phyloP scores from a whole-genome alignment of 257 asterid species.

The Rauvolfia tetraphylla region DNA sequence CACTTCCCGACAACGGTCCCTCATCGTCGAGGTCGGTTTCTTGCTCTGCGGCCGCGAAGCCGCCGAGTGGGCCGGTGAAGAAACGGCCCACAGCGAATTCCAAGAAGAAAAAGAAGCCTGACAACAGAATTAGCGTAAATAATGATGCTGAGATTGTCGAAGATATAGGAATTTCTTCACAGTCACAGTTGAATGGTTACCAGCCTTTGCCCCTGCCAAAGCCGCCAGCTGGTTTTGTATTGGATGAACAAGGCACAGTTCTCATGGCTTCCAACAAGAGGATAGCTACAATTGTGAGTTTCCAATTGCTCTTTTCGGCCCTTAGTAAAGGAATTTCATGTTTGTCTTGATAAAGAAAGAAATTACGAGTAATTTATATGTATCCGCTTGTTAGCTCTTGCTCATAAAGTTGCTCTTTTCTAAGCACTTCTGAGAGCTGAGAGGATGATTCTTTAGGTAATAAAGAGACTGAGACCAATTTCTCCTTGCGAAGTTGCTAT shows the following conservation, averaged over 20 bases:
- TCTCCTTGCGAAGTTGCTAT: not conserved
- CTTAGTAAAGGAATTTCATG: not conserved
- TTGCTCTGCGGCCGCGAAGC: slow-evolving; percentile 33
- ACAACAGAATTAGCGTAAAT: slow-evolving; percentile 1
- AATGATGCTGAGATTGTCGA: slow-evolving; percentile 23
- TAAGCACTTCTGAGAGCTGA: not conserved
- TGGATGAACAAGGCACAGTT: slow-evolving; percentile 83
- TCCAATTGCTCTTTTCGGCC: not conserved
- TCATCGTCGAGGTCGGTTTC: slow-evolving; percentile 16
- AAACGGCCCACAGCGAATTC: slow-evolving; percentile 28
- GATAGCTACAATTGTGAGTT: slow-evolving; percentile 69
- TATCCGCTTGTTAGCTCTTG: not conserved
- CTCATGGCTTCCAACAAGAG: slow-evolving; percentile 83
- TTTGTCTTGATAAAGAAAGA: not conserved
- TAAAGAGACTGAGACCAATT: not conserved
- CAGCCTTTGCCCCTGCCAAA: slow-evolving; percentile 72
- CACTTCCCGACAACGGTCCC: not conserved
- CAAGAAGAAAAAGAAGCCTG: slow-evolving; percentile 31
- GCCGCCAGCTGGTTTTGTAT: slow-evolving; percentile 92
- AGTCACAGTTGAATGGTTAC: slow-evolving; percentile 11
- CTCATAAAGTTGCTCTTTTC: not conserved
- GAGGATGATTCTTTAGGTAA: not conserved
- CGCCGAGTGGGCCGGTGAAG: slow-evolving; percentile 35
- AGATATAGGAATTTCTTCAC: slow-evolving; percentile 6
- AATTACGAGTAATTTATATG: not conserved